Percentiles rank a stretch among this genome's conserved stretches.
Conservation (phyloP, 2,329 filamentous ascomycete species). For the Ophiostoma sp. region DNA sequence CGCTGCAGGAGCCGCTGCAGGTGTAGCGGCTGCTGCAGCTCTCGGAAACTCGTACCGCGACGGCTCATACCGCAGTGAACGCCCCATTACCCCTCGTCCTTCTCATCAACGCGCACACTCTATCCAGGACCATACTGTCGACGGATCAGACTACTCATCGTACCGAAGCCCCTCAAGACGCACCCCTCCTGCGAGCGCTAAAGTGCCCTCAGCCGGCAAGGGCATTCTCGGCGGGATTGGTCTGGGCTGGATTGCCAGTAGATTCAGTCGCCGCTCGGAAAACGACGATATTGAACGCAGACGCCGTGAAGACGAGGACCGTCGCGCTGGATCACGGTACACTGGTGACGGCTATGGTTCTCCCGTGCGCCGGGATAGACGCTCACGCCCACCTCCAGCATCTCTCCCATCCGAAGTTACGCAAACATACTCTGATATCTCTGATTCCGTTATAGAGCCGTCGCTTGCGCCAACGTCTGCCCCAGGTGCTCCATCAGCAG, state of each 20-base stretch:
- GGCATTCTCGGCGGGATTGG: slow-evolving; percentile 58
- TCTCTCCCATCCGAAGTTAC: slow-evolving; percentile 25
- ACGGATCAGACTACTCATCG: slow-evolving; percentile 55
- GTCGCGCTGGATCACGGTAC: slow-evolving; percentile 54
- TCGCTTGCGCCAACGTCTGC: not conserved
- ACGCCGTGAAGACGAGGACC: slow-evolving; percentile 41
- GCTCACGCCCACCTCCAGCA: slow-evolving; percentile 32
- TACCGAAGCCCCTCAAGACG: slow-evolving; percentile 60
- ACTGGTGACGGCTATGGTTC: slow-evolving; percentile 62
- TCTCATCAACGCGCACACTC: slow-evolving; percentile 44
- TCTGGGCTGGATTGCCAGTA: slow-evolving; percentile 63
- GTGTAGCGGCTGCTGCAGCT: slow-evolving; percentile 36
- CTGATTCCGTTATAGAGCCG: slow-evolving; percentile 39
- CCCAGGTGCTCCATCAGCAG: not conserved
- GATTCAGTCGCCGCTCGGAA: slow-evolving; percentile 54
- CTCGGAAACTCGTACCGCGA: slow-evolving; percentile 34
- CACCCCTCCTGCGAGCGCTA: slow-evolving; percentile 38
- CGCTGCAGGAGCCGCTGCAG: slow-evolving; percentile 28
- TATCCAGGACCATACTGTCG: slow-evolving; percentile 36
- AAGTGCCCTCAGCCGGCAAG: slow-evolving; percentile 45
- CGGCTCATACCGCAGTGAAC: slow-evolving; percentile 34
- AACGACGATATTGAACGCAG: slow-evolving; percentile 39
- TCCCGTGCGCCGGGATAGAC: slow-evolving; percentile 40
- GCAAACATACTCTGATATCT: slow-evolving; percentile 28
- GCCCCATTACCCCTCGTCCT: slow-evolving; percentile 45